These are phyloP conservation scores for Apodospora peruviana DNA, from an alignment of 495 filamentous ascomycete species.

Conservation along the genomic window DNA sequence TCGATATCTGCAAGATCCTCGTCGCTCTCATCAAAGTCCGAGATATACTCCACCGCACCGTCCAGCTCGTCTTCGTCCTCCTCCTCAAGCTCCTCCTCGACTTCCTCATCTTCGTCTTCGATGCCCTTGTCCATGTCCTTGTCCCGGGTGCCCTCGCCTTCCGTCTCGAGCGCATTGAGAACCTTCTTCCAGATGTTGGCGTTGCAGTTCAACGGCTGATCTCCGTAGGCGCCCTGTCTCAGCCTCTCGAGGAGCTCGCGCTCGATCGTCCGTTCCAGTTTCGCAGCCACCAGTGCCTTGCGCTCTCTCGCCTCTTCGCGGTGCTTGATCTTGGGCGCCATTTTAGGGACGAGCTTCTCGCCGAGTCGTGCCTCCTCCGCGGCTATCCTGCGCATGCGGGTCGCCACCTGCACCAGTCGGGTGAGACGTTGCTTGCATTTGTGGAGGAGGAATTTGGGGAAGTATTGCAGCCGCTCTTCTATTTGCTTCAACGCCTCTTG, in stretches of 20 bases:
- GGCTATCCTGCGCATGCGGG: slow-evolving; percentile 75
- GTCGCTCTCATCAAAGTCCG: slow-evolving; percentile 50
- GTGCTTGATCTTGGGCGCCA: slow-evolving; percentile 87
- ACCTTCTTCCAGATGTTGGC: slow-evolving; percentile 97
- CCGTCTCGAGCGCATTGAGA: slow-evolving; percentile 77
- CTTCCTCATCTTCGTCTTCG: slow-evolving; percentile 71
- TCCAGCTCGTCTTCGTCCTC: slow-evolving; percentile 61
- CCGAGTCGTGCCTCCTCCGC: slow-evolving; percentile 88
- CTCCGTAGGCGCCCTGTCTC: slow-evolving; percentile 89
- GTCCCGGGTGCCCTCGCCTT: slow-evolving; percentile 78
- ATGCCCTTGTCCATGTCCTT: slow-evolving; percentile 80
- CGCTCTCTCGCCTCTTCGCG: slow-evolving; percentile 87
- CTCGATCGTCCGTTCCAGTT: slow-evolving; percentile 94
- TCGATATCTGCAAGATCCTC: slow-evolving; percentile 47
- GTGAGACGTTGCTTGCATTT: slow-evolving; percentile 98
- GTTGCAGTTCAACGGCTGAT: slow-evolving; percentile 89
- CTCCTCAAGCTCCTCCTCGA: slow-evolving; percentile 61
- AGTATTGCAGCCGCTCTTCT: slow-evolving; percentile 85
- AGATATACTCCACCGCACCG: slow-evolving; percentile 80
- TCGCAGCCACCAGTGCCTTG: slow-evolving; percentile 89
- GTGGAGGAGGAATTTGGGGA: slow-evolving; percentile 91
- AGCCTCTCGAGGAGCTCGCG: slow-evolving; percentile 89
- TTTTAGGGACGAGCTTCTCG: slow-evolving; percentile 79
- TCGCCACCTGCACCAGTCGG: slow-evolving; percentile 84
- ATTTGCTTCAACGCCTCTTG: slow-evolving; percentile 76